These are phyloP conservation scores for Leishmania tarentolae DNA, from an alignment of 208 protist genomes.

Conservation along the genomic window DNA sequence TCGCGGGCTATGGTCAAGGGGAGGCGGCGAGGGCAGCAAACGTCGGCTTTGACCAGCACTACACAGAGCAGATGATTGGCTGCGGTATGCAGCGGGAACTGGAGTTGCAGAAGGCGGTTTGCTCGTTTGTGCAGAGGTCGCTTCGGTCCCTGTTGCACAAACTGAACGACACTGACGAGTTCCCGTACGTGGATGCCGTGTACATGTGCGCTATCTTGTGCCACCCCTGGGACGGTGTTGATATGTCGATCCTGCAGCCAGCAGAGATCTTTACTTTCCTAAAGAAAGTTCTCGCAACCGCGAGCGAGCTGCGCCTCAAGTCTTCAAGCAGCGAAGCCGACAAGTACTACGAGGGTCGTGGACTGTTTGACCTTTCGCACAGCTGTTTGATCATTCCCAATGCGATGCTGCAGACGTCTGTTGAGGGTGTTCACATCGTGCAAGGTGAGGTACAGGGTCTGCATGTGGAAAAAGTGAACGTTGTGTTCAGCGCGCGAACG, in stretches of 20 bases:
- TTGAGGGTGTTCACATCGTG: constrained; percentile 69
- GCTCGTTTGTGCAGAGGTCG: constrained; percentile 74
- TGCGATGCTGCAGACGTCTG: constrained; percentile 65
- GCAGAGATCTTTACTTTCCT: constrained; percentile 80
- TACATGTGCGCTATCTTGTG: constrained; percentile 81
- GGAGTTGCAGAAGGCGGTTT: constrained; percentile 73
- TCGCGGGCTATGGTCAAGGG: constrained; percentile 1
- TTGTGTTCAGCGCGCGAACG: constrained; percentile 76
- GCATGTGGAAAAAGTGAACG: constrained; percentile 74
- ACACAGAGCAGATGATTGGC: constrained; percentile 69
- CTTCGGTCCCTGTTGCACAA: constrained; percentile 50
- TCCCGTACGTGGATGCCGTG: constrained; percentile 42
- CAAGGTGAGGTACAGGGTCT: constrained; percentile 84
- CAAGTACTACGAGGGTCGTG: constrained; percentile 47
- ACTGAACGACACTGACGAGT: constrained; percentile 31
- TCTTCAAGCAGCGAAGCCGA: constrained; percentile 21
- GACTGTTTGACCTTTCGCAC: constrained; percentile 72
- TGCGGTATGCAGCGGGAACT: constrained; percentile 82
- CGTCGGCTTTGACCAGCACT: constrained; percentile 49
- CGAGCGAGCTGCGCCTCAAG: constrained; percentile 25
- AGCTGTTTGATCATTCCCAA: constrained; percentile 79
- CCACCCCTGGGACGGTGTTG: constrained; percentile 84
- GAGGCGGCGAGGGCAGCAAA: constrained; percentile 16
- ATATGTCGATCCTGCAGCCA: constrained; percentile 83
- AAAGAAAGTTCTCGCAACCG: constrained; percentile 42